Evolutionary conservation across 371 early-diverging fungal species (phyloP).

Genomic region (Circinella umbellata): DNA sequence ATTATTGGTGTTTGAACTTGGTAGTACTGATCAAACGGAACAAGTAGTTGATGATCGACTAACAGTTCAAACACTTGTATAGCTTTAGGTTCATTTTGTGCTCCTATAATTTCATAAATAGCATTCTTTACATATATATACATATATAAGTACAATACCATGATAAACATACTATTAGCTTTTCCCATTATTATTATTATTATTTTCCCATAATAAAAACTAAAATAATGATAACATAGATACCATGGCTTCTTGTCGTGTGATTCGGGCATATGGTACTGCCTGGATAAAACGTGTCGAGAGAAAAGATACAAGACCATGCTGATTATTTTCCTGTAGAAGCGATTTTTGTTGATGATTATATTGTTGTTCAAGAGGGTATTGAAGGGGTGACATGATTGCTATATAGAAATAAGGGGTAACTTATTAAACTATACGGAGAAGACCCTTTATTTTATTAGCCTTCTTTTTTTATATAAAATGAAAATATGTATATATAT

Average conservation of each 20-base stretch:
- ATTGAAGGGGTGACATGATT: constrained; percentile 1
- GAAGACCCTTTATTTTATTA: background rate
- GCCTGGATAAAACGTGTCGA: constrained; percentile 23
- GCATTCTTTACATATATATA: background rate
- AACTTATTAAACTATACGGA: background rate
- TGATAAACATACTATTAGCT: no score
- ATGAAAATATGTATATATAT: background rate
- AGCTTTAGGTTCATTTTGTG: background rate
- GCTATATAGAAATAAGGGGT: background rate
- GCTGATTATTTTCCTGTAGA: background rate
- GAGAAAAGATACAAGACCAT: constrained; percentile 24
- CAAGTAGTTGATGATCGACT: constrained; percentile 15
- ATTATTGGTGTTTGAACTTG: constrained; percentile 7
- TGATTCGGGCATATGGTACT: constrained; percentile 27
- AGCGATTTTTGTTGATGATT: background rate
- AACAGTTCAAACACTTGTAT: constrained; percentile 29
- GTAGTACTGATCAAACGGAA: constrained; percentile 8
- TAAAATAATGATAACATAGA: constrained; percentile 13
- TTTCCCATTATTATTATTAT: background rate
- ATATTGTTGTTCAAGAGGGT: background rate
- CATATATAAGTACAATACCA: no score
- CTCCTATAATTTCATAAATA: constrained; percentile 9
- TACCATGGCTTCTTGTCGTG: constrained; percentile 39
- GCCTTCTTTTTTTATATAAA: background rate
- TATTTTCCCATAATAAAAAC: constrained; percentile 1